Percentiles rank a stretch among this genome's conserved stretches.
Conservation (phyloP, 257 asterid genomes). For the Solanum rostratum region DNA sequence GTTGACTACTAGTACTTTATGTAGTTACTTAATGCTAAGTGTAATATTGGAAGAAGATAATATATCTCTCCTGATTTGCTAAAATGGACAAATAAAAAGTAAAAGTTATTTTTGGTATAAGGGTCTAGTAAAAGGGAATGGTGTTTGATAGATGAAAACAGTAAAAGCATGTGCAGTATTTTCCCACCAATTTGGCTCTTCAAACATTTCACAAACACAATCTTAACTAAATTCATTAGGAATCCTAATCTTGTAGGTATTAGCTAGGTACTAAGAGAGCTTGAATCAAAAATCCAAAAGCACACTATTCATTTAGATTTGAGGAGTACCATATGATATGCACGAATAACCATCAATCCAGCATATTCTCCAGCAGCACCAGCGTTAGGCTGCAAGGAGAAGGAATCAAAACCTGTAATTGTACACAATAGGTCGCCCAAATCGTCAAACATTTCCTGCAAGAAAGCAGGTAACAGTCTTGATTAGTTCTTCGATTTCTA, state of each 20-base stretch:
- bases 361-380: constrained; percentile 99
- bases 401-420: constrained; percentile 92
- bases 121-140: background rate
- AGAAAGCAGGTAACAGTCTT: background rate
- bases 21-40: background rate
- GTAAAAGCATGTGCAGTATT: background rate
- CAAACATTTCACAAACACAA: background rate
- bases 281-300: background rate
- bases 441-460: constrained; percentile 93
- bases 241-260: background rate
- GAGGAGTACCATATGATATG: constrained; percentile 70
- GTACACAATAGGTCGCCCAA: constrained; percentile 86
- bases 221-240: background rate
- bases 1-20: background rate
- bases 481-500: background rate
- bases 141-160: background rate
- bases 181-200: background rate
- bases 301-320: background rate
- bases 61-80: background rate
- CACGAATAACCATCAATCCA: constrained; percentile 96
- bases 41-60: background rate
- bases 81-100: background rate
- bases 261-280: background rate
- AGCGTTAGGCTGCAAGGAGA: constrained; percentile 98
- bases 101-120: background rate